These are phyloP conservation scores for Cystofilobasidium ferigula DNA, from an alignment of 768 basidiomycete genomes.

Conservation along the genomic window DNA sequence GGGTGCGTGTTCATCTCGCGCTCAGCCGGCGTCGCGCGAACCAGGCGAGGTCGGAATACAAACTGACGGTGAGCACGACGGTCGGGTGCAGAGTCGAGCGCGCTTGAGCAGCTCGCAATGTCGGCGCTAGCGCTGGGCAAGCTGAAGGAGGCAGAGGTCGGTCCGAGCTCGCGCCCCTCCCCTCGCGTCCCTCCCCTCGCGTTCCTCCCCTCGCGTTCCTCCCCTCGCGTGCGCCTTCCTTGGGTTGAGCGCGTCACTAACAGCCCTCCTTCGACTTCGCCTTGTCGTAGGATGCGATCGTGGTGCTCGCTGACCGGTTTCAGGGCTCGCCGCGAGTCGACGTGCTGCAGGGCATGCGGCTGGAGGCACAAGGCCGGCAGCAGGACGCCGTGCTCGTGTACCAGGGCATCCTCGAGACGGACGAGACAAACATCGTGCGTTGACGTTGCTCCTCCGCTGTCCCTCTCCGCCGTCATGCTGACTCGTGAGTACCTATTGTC, in stretches of 20 bases:
- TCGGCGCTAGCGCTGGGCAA: conserved; percentile 19
- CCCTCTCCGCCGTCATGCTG: too few species aligned
- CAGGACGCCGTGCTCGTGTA: conserved; percentile 56
- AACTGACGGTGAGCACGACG: neutral
- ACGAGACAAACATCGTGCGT: conserved; percentile 61
- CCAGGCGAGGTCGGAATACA: neutral
- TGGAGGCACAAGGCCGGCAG: conserved; percentile 56
- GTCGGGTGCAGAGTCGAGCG: conserved; percentile 54
- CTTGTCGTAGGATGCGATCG: conserved; percentile 49
- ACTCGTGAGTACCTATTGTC: neutral
- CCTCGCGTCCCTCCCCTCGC: neutral
- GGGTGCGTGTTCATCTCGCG: neutral
- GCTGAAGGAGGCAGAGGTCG: conserved; percentile 15
- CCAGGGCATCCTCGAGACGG: conserved; percentile 49
- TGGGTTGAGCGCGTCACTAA: neutral
- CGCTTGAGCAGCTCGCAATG: conserved; percentile 59
- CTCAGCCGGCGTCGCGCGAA: neutral
- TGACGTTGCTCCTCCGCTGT: neutral
- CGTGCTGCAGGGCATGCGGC: conserved; percentile 61
- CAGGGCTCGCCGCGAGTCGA: conserved; percentile 69
- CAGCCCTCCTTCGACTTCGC: neutral
- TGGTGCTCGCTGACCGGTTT: conserved; percentile 55
- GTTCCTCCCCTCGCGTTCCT: neutral
- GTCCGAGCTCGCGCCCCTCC: neutral
- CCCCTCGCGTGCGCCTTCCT: too few species aligned